Evolutionary conservation across 2,329 filamentous ascomycete species (phyloP), one percentile per base, ranked within the genome.

Genomic region (Calonectria montana): DNA sequence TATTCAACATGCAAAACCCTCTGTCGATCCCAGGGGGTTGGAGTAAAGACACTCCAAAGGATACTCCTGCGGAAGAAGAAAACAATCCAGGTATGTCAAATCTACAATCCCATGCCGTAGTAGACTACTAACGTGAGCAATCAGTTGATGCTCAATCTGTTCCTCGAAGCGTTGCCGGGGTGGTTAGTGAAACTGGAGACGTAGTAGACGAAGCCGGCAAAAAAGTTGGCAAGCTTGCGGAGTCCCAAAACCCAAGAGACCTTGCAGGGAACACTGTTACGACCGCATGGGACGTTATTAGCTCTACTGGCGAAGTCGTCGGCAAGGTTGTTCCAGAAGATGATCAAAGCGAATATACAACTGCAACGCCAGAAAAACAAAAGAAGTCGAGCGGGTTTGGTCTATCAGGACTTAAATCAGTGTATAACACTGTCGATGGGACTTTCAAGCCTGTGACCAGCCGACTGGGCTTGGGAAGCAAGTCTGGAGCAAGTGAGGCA

Each of bases 141-240:
- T 21, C 15, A 82, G 81, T 79, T 71, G 80, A 82, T 47, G 64
- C 76, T 50, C 69, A 81, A 27, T 78, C 77, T 53, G 75, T 83
- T 48, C 82, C 83, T 35, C 78, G 83, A 64, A 83, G 86, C 15
- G 82, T 82, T 55, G 84, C 83, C 21, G 83, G 84, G 41, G 80
- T 84, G 61, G 86, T 88, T 64, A 85, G 84, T 77, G 84, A 86
- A 71, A 76, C 80, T 25, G 86, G 87, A 18, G 85, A 87, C 18
- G 84, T 87, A 21, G 79, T 88, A 43, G 85, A 88, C 69, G 79
- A 84, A 13, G 76, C 83, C 13, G 86, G 85, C 64, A 86, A 86
- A 64, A 81, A 80, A 10, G 77, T 88, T 48, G 86, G 86, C 66
- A 85, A 80, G 71, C 80, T 88, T 68, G 80, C 81, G 64, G 83